Percentiles rank a stretch among this genome's conserved stretches.
Evolutionary conservation across 306 rosid species (phyloP).

Genomic region (Canavalia gladiata): DNA sequence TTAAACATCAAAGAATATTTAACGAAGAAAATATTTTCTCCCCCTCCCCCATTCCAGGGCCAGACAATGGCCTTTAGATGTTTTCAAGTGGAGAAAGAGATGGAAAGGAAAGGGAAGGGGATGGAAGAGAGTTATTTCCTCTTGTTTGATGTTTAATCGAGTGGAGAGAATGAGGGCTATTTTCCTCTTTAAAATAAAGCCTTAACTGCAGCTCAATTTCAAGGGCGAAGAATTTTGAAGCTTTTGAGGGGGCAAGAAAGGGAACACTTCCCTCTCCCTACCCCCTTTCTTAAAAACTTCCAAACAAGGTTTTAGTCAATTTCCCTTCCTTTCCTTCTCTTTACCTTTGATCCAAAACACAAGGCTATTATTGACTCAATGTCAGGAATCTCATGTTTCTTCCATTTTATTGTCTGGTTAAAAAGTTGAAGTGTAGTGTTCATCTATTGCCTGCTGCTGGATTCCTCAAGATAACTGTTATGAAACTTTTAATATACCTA

Average conservation of each 20-base stretch:
- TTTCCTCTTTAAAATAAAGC: constrained; percentile 30
- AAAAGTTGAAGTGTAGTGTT: constrained; percentile 17
- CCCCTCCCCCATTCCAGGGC: constrained; percentile 23
- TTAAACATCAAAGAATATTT: constrained; percentile 45
- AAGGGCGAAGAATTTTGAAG: background rate
- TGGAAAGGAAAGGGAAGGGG: constrained; percentile 4
- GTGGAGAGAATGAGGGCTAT: background rate
- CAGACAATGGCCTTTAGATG: background rate
- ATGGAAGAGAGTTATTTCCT: constrained; percentile 18
- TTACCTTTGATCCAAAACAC: constrained; percentile 4
- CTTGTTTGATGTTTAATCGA: constrained; percentile 15
- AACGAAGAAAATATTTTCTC: constrained; percentile 19
- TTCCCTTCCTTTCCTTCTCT: constrained; percentile 22
- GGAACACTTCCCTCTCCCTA: background rate
- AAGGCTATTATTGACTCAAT: constrained; percentile 21
- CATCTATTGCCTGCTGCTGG: constrained; percentile 2
- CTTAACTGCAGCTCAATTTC: constrained; percentile 11
- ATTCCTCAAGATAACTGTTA: constrained; percentile 11
- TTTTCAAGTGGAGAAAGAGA: background rate
- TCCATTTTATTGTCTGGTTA: background rate
- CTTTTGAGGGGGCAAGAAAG: background rate
- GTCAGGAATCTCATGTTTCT: constrained; percentile 12
- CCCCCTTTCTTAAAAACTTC: background rate
- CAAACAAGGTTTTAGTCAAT: background rate
- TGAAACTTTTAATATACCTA: constrained; percentile 8